Evolutionary conservation across 2,329 filamentous ascomycete genomes (phyloP).

Genomic region (Aspergillus sp.): DNA sequence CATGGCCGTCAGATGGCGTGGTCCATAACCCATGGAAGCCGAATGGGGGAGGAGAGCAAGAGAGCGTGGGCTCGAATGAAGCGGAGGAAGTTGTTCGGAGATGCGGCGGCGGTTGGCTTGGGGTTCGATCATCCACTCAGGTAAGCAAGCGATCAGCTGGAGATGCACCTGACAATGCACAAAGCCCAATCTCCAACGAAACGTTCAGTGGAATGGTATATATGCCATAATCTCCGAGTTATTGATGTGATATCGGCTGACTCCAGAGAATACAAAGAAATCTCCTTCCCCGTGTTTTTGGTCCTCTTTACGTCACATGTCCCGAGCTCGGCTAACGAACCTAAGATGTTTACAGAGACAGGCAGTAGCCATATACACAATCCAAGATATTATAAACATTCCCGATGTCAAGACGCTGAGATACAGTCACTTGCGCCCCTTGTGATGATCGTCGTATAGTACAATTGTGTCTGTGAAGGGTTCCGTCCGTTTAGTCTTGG

Average conservation of each 20-base stretch:
- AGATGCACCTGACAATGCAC: too few relatives aligned
- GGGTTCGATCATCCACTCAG: too few relatives aligned
- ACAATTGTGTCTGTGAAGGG: slow-evolving; percentile 23
- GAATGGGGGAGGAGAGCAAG: slow-evolving; percentile 11
- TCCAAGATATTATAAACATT: neutral
- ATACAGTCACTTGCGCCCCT: neutral
- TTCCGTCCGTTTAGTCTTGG: slow-evolving; percentile 47
- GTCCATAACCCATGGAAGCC: slow-evolving; percentile 11
- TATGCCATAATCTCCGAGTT: neutral
- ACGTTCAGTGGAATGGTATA: too few relatives aligned
- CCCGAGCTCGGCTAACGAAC: neutral
- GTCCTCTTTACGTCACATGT: neutral
- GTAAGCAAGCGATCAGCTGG: too few relatives aligned
- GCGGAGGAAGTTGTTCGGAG: neutral
- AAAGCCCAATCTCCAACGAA: too few relatives aligned
- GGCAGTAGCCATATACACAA: neutral
- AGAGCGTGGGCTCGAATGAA: neutral
- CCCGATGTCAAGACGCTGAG: neutral
- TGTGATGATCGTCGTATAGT: slow-evolving; percentile 22
- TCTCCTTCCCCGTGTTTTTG: neutral
- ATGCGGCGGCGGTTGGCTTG: too few relatives aligned
- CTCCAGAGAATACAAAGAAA: neutral
- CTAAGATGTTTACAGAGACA: neutral
- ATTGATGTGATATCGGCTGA: too few relatives aligned
- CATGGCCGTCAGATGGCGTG: slow-evolving; percentile 26